These are phyloP conservation scores for Verticillium longisporum DNA, from an alignment of 2,329 filamentous ascomycete genomes.

Conservation along the genomic window DNA sequence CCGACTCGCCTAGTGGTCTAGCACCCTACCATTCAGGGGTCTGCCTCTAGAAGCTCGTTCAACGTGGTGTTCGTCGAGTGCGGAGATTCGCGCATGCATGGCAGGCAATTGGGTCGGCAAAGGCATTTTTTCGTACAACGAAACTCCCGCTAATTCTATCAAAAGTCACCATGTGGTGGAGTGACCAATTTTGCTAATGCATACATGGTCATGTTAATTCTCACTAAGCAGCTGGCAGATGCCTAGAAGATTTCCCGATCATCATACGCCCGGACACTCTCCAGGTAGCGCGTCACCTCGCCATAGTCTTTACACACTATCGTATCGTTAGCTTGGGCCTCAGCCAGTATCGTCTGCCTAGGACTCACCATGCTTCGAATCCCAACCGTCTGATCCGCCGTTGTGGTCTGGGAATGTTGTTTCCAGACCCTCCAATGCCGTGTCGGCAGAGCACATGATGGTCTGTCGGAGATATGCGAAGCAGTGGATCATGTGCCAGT, in stretches of 20 bases:
- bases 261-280: constrained; percentile 36
- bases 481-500: constrained; percentile 42
- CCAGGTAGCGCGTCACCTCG: constrained; percentile 33
- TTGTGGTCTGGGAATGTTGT: constrained; percentile 40
- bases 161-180: not conserved
- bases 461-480: constrained; percentile 40
- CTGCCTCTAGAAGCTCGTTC: too few relatives aligned
- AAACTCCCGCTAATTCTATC: not conserved
- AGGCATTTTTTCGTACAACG: too few relatives aligned
- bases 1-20: too few relatives aligned
- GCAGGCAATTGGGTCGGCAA: too few relatives aligned
- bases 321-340: not conserved
- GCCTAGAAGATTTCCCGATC: constrained; percentile 33
- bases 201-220: not conserved
- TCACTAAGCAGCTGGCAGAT: not conserved
- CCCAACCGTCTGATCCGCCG: constrained; percentile 38
- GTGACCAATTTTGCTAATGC: not conserved
- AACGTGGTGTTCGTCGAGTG: too few relatives aligned
- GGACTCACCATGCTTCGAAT: constrained; percentile 33
- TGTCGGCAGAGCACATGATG: constrained; percentile 38
- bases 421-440: constrained; percentile 36
- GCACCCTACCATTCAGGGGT: too few relatives aligned
- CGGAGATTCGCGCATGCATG: too few relatives aligned
- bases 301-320: constrained; percentile 35
- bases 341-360: not conserved